Conservation (phyloP, 441 rosid species). For the Dalechampia spathulata region DNA sequence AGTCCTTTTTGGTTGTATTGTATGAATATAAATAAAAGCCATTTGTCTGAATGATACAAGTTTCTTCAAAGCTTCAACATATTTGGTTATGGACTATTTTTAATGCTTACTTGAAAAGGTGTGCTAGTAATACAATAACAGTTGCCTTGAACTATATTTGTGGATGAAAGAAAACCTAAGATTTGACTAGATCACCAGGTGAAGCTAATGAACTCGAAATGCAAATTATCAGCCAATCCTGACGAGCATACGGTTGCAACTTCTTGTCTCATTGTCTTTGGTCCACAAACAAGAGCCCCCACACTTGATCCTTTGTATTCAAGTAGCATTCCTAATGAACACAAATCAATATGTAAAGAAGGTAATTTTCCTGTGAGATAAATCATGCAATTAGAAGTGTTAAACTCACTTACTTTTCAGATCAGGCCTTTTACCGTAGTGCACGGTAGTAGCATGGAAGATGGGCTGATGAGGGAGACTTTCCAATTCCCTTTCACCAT, state of each 20-base stretch:
- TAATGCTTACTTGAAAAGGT: too few species aligned
- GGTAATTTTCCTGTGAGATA: too few species aligned
- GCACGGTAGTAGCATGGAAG: constrained; percentile 37
- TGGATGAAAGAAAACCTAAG: not conserved
- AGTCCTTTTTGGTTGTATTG: constrained; percentile 10
- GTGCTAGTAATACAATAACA: too few species aligned
- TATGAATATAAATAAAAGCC: constrained; percentile 22
- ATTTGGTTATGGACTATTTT: too few species aligned
- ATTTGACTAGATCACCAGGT: constrained; percentile 49
- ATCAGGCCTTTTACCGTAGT: constrained; percentile 65
- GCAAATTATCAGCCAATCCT: constrained; percentile 41
- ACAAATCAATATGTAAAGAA: too few species aligned
- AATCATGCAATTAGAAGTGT: too few species aligned
- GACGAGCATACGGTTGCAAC: constrained; percentile 65
- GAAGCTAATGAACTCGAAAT: constrained; percentile 76
- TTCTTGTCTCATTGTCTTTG: constrained; percentile 67
- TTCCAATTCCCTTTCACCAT: constrained; percentile 44
- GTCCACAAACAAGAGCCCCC: constrained; percentile 74
- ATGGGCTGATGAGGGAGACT: constrained; percentile 53
- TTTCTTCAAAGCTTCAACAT: too few species aligned
- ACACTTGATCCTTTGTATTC: constrained; percentile 45
- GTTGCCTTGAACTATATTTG: too few species aligned
- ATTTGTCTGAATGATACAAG: not conserved
- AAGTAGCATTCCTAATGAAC: constrained; percentile 37
- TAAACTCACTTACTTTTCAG: constrained; percentile 44